Evolutionary conservation across 352 stramenopile genomes (phyloP).

Genomic region (Globisporangium cylindrosporum): DNA sequence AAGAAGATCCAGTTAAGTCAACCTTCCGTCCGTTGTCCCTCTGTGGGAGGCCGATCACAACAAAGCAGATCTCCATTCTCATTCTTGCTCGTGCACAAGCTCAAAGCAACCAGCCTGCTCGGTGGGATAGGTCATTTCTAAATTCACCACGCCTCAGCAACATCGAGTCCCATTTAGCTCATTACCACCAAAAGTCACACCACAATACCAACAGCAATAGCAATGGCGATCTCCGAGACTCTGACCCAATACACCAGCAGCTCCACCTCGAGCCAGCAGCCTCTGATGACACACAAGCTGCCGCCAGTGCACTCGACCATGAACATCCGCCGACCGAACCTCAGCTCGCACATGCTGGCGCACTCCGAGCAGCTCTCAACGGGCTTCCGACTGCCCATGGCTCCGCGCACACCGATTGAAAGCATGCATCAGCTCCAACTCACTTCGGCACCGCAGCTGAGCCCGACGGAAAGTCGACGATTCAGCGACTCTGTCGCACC

Average conservation of each 20-base stretch:
- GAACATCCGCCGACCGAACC: constrained; percentile 6
- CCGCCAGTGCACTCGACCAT: constrained; percentile 10
- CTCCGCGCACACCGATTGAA: neutral
- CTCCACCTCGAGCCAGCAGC: constrained; percentile 3
- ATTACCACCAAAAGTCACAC: neutral
- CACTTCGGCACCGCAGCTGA: neutral
- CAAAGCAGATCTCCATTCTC: neutral
- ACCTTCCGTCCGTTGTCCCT: neutral
- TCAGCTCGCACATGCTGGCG: neutral
- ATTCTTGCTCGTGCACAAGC: neutral
- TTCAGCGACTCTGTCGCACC: neutral
- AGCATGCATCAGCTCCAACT: neutral
- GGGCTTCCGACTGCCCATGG: constrained; percentile 4
- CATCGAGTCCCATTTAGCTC: neutral
- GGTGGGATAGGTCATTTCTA: neutral
- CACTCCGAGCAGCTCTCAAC: neutral
- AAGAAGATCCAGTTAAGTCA: constrained; percentile 3
- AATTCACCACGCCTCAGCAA: constrained; percentile 3
- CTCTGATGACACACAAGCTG: constrained; percentile 6
- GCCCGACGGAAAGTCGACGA: constrained; percentile 5
- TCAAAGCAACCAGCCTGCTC: neutral
- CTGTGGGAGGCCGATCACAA: neutral
- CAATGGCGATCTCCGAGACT: constrained; percentile 12
- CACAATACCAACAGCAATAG: neutral
- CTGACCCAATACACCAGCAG: neutral